A percentile compares a stretch with the other conserved stretches of the same genome.
Evolutionary conservation across 2,329 filamentous ascomycete genomes (phyloP).

Genomic region (Exophiala dermatitidis): DNA sequence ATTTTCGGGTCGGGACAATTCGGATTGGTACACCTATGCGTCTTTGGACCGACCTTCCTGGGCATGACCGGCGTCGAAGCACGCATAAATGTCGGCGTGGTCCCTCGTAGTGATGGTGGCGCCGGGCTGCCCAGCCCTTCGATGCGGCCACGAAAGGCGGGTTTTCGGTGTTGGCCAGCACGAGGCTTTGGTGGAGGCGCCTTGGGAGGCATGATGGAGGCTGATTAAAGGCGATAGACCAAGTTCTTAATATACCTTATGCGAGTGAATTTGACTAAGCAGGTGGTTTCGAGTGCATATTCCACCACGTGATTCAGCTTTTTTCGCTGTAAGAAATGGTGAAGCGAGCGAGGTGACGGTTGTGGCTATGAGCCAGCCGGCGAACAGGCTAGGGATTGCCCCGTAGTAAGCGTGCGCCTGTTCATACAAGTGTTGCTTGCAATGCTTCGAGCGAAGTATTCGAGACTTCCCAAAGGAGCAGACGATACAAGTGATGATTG

Average conservation of each 20-base stretch:
- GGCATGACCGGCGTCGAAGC: conserved; percentile 12
- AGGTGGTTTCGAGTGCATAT: conserved; percentile 2
- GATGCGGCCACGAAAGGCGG: conserved; percentile 17
- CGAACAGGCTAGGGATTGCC: not conserved
- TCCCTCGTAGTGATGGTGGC: conserved; percentile 13
- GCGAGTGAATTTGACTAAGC: not conserved
- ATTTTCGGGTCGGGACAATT: conserved; percentile 41
- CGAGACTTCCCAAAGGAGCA: conserved; percentile 7
- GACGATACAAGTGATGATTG: conserved; percentile 11
- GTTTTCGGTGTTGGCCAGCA: conserved; percentile 11
- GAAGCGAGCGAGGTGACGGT: too few relatives aligned
- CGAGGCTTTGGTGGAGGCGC: conserved; percentile 15
- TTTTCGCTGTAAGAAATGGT: too few relatives aligned
- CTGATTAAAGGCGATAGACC: not conserved
- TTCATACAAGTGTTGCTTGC: not conserved
- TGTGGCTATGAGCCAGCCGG: conserved; percentile 1
- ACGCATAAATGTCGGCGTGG: conserved; percentile 13
- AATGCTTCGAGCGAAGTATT: conserved; percentile 6
- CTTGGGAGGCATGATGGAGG: conserved; percentile 8
- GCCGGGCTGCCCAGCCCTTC: conserved; percentile 19
- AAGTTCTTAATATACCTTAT: not conserved
- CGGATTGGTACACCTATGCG: conserved; percentile 38
- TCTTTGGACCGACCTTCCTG: conserved; percentile 8
- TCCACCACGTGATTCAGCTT: conserved; percentile 11
- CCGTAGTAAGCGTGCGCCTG: not conserved